Base-by-base conservation (phyloP, 352 stramenopile species). In the Phytophthora fragariae region DNA sequence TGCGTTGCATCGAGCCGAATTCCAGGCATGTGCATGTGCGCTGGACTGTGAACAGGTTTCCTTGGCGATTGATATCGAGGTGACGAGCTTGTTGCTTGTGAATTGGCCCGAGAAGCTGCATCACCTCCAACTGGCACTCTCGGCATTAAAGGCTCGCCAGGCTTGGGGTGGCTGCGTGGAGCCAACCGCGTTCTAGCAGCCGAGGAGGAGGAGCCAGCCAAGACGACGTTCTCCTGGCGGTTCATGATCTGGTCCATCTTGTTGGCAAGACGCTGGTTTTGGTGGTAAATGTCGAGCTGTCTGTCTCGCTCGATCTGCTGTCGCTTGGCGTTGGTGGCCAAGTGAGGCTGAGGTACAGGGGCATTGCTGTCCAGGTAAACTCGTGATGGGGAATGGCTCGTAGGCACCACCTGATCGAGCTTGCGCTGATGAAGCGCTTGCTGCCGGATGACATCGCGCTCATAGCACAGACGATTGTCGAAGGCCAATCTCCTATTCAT, bases 401-500 rank as follows among this genome's bases (percentile, higher is more conserved):
- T 93, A 6, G 85, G 79, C 31, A 91, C 56, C 21, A 93, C 68
- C 29, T 79, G 80, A 63, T 91, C 76, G 7, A 95, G 75, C 59
- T 92, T 93, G 35, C 82, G 74, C 15, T 91, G 82, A 74, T 93
- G 88, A 17, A 92, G 66, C 5, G 78, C 77, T 49, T 92, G 86
- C 54, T 89, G 81, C 31, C 80, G 82, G 15, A 74, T 70, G 35
- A 95, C 85, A 62, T 92, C 82, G 57, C 88, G 88, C 75, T 95
- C 86, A 56, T 93, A 95, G 78, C 88, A 95, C 37, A 95, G 75
- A 11, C 83, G 88, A 59, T 95, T 95, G 71, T 93, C 83, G 66
- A 93, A 95, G 68, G 80, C 79, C 62, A 95, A 79, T 66, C 76
- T 89, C 67, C 77, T 85, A 79, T 95, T 95, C 86, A 95, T 95